Conservation (phyloP, 345 rosid species). For the Boechera divaricarpa region DNA sequence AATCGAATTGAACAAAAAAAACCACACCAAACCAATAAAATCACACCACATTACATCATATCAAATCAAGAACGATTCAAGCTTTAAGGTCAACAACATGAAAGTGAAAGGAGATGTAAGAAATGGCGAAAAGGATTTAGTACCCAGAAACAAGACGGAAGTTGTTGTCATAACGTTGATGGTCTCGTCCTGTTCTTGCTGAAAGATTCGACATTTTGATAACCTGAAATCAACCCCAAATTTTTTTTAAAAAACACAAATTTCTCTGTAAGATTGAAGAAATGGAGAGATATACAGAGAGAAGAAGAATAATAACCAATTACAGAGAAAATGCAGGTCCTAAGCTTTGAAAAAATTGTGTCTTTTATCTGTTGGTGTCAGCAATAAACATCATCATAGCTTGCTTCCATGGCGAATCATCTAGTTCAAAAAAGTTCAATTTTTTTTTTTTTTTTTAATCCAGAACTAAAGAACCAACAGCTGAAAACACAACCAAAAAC, state of each 20-base stretch:
- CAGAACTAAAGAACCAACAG: neutral
- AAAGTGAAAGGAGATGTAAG: neutral
- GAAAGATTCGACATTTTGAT: constrained; percentile 31
- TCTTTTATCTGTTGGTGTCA: constrained; percentile 8
- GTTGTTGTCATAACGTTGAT: constrained; percentile 71
- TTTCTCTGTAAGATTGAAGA: neutral
- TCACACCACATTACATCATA: neutral
- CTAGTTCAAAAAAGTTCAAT: neutral
- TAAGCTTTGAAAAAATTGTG: constrained; percentile 5
- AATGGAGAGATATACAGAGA: neutral
- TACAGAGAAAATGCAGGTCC: constrained; percentile 37
- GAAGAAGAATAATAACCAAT: neutral
- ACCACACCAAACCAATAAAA: neutral
- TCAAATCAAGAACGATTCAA: constrained; percentile 11
- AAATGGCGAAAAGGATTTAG: neutral
- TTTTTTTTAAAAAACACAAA: neutral
- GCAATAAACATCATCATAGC: constrained; percentile 26
- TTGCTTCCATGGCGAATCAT: constrained; percentile 23
- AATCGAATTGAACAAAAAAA: neutral
- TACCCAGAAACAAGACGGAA: constrained; percentile 76
- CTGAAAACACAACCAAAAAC: too few species aligned
- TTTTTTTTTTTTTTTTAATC: neutral
- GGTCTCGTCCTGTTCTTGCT: constrained; percentile 57
- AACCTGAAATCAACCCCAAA: constrained; percentile 25
- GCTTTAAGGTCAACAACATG: constrained; percentile 25